These are phyloP conservation scores for Suillus bovinus DNA, from an alignment of 768 basidiomycete species.

Conservation along the genomic window DNA sequence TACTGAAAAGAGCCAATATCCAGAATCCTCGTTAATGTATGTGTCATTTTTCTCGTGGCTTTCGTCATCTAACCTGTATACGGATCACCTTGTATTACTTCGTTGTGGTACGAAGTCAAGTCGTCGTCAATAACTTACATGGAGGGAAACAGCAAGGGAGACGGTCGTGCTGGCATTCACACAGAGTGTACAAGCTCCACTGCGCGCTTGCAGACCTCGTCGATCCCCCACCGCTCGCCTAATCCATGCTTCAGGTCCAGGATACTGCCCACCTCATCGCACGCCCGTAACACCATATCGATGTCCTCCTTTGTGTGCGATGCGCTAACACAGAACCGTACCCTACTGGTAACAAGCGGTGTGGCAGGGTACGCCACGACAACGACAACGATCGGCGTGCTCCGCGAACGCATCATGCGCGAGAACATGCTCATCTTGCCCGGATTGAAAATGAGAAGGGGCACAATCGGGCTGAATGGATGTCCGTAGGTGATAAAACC, in stretches of 20 bases:
- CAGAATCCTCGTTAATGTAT: not conserved
- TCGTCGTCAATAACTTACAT: constrained; percentile 1
- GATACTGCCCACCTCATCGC: constrained; percentile 88
- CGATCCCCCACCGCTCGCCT: constrained; percentile 74
- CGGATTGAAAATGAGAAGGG: constrained; percentile 87
- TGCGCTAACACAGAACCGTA: constrained; percentile 91
- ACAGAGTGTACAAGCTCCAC: constrained; percentile 65
- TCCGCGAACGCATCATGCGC: constrained; percentile 69
- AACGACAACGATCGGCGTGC: constrained; percentile 81
- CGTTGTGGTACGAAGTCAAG: not conserved
- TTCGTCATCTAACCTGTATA: not conserved
- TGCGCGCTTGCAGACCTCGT: constrained; percentile 70
- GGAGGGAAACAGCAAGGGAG: not conserved
- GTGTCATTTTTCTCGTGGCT: not conserved
- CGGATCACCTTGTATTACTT: not conserved
- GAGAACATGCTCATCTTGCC: constrained; percentile 94
- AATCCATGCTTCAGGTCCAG: constrained; percentile 86
- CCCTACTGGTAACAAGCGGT: constrained; percentile 72
- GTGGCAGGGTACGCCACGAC: constrained; percentile 93
- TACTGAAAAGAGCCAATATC: not conserved
- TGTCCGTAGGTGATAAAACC: constrained; percentile 98
- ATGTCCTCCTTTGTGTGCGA: constrained; percentile 98
- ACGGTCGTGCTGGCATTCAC: constrained; percentile 12
- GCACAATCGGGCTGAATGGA: constrained; percentile 89
- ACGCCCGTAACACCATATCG: constrained; percentile 80